These are phyloP conservation scores for Funneliformis caledonium DNA, from an alignment of 371 early-diverging fungal genomes.

Conservation along the genomic window DNA sequence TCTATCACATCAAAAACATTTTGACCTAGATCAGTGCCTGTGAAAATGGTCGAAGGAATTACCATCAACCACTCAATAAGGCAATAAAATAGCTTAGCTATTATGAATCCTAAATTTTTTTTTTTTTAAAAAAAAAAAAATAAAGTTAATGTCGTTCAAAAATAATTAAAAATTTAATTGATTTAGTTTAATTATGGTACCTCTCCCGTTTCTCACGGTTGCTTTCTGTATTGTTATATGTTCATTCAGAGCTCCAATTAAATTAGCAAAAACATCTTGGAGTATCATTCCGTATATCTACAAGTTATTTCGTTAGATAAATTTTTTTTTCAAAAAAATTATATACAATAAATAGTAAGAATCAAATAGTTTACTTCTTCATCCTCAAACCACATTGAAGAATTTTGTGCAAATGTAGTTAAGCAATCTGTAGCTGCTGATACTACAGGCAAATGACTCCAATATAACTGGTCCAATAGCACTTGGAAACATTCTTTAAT, in stretches of 20 bases:
- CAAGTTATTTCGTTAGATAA: neutral
- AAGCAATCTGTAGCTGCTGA: constrained; percentile 72
- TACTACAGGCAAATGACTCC: constrained; percentile 63
- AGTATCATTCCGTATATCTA: constrained; percentile 51
- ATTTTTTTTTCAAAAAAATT: neutral
- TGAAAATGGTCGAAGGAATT: constrained; percentile 61
- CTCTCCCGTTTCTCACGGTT: constrained; percentile 52
- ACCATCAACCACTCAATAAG: constrained; percentile 81
- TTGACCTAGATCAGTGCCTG: constrained; percentile 66
- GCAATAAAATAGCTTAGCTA: constrained; percentile 72
- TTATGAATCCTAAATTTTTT: constrained; percentile 50
- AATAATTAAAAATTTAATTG: neutral
- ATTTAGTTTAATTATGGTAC: neutral
- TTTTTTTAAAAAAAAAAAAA: neutral
- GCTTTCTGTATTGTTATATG: constrained; percentile 65
- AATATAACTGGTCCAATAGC: constrained; percentile 73
- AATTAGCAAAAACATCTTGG: constrained; percentile 65
- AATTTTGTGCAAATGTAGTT: constrained; percentile 67
- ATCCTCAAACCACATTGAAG: constrained; percentile 55
- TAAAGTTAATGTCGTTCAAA: neutral
- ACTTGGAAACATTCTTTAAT: constrained; percentile 64
- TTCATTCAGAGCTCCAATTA: constrained; percentile 72
- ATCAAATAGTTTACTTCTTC: constrained; percentile 57
- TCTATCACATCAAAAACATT: constrained; percentile 79
- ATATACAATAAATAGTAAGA: neutral